Percentiles rank a stretch among this genome's conserved stretches.
These are phyloP conservation scores for Brassica carinata DNA, from an alignment of 345 rosid genomes.

Conservation along the genomic window DNA sequence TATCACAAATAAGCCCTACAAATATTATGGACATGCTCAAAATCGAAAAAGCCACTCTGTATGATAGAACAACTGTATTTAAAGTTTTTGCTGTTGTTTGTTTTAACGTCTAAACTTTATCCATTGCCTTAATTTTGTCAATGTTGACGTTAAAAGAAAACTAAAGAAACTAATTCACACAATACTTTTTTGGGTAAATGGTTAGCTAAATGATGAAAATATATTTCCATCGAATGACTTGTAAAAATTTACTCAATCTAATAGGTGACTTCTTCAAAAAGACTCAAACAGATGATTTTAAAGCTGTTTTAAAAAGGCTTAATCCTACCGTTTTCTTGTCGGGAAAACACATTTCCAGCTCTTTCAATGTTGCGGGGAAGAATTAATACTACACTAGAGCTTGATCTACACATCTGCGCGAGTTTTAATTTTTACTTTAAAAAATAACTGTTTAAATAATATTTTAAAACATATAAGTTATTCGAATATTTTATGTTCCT, in stretches of 20 bases:
- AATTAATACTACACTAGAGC: not conserved
- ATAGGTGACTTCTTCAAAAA: not conserved
- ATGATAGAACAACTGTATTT: not conserved
- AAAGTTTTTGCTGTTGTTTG: not conserved
- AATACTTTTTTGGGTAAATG: not conserved
- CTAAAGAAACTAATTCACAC: not conserved
- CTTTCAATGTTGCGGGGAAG: not conserved
- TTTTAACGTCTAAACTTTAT: not conserved
- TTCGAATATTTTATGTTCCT: too few relatives aligned
- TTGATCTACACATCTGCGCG: too few relatives aligned
- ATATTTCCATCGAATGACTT: not conserved
- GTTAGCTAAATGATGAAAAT: not conserved
- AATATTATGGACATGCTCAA: not conserved
- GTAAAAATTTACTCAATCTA: not conserved
- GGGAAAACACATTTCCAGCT: not conserved
- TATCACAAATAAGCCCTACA: not conserved
- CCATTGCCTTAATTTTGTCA: not conserved
- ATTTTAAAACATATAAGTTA: too few relatives aligned
- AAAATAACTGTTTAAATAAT: too few relatives aligned
- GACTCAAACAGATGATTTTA: not conserved
- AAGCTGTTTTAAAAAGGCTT: not conserved
- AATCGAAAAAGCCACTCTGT: slow-evolving; percentile 22
- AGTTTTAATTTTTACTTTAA: too few relatives aligned
- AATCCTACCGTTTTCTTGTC: not conserved
- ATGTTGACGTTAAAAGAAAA: not conserved